Base-by-base conservation (phyloP, 331 rosid species). In the Erythrophleum ivorense region DNA sequence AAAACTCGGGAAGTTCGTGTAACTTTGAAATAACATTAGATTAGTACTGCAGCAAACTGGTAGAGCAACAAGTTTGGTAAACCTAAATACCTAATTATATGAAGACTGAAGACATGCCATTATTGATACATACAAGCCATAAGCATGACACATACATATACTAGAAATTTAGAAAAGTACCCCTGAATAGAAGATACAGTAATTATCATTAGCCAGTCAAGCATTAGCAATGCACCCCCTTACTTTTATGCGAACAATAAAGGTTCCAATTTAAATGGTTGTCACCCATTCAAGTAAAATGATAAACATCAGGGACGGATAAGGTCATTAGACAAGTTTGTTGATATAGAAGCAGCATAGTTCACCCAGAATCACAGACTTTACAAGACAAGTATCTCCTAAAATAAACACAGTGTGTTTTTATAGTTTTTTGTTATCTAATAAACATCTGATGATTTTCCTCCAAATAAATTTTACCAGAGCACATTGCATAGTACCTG, bases 401-500 rank as follows among this genome's bases (percentile, higher is more conserved):
- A 36, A 75, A 71, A 67, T 24, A 82, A 64, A 71, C 31, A 58
- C 71, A 69, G 18, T 9, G 5, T n/a, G 40, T 75, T 14, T 59
- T 0, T 67, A 48, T 41, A 16, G 3, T 68, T 11, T 70, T 80
- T 64, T 21, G 73, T 60, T 8, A 60, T 12, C 36, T 7, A 16
- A 72, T 34, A 46, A 9, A 9, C 24, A 64, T 29, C 33, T 36
- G 45, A 64, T 49, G 46, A 55, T 36, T 70, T 76, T 49, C 65
- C 59, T 43, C 16, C 12, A 72, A 63, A 77, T 46, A 5, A 36
- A 41, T 54, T 71, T 64, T 10, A 57, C 3, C 21, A 83, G 16
- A 31, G 46, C 52, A 10, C 38, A 55, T 63, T 49, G 59, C 62
- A 57, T 21, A 45, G 11, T 90, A 96, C 99, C 97, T 96, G 97